These are phyloP conservation scores for Colletotrichum graminicola DNA, from an alignment of 2,329 filamentous ascomycete genomes.

Conservation along the genomic window DNA sequence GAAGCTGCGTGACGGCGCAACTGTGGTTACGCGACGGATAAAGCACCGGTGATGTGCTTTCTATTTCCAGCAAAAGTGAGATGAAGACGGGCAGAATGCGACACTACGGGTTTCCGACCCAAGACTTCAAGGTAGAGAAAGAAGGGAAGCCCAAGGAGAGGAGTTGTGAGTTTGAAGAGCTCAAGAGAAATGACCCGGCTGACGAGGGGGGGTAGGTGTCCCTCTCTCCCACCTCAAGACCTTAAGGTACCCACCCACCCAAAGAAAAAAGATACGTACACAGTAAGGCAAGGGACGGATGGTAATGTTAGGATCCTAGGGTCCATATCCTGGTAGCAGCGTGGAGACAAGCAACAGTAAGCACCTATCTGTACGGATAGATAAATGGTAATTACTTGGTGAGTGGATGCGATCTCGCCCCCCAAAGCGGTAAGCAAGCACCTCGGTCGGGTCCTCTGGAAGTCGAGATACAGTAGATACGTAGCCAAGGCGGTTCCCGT, in stretches of 20 bases:
- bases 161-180: background rate
- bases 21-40: constrained; percentile 17
- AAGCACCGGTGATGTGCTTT: constrained; percentile 10
- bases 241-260: background rate
- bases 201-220: constrained; percentile 28
- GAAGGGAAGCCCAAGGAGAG: constrained; percentile 14
- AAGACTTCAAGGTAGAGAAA: constrained; percentile 2
- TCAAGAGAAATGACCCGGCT: constrained; percentile 30
- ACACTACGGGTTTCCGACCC: constrained; percentile 16
- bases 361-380: too few relatives aligned
- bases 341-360: background rate
- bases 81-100: constrained; percentile 7
- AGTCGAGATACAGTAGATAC: background rate
- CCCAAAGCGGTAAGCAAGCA: constrained; percentile 1
- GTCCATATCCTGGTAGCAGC: constrained; percentile 1
- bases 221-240: constrained; percentile 22
- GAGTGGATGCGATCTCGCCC: constrained; percentile 23
- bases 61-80: constrained; percentile 2
- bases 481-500: background rate
- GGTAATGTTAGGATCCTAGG: constrained; percentile 7
- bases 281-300: constrained; percentile 7
- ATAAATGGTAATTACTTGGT: background rate
- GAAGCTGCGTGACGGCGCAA: constrained; percentile 24
- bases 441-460: too few relatives aligned
- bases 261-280: constrained; percentile 15